A percentile compares a stretch with the other conserved stretches of the same genome.
Evolutionary conservation across 2,329 filamentous ascomycete species (phyloP).

Genomic region (Amphichorda felina): DNA sequence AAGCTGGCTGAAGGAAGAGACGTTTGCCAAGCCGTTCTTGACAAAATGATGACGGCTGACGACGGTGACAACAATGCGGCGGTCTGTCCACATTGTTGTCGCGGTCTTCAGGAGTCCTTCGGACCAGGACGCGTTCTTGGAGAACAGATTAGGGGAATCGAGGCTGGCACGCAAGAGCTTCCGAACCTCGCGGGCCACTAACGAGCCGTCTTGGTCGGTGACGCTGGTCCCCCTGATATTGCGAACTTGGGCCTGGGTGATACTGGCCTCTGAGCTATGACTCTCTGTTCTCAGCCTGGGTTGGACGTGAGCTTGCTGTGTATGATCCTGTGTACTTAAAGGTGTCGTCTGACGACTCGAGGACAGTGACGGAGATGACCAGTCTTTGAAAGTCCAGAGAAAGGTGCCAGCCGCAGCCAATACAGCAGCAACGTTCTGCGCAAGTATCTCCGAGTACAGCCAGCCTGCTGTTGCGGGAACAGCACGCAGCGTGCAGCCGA

Average conservation of each 20-base stretch:
- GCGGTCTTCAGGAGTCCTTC: conserved; percentile 9
- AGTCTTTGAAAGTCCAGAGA: conserved; percentile 16
- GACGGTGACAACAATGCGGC: conserved; percentile 10
- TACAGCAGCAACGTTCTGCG: conserved; percentile 17
- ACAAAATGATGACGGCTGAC: conserved; percentile 13
- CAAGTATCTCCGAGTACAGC: conserved; percentile 18
- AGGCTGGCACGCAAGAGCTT: conserved; percentile 10
- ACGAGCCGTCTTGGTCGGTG: conserved; percentile 5
- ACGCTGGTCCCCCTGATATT: conserved; percentile 4
- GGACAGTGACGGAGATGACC: conserved; percentile 2
- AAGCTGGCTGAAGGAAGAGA: conserved; percentile 12
- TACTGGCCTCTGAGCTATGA: neutral
- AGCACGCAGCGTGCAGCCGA: conserved; percentile 18
- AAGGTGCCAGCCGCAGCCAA: conserved; percentile 17
- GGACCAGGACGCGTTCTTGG: conserved; percentile 9
- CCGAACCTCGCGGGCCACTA: conserved; percentile 8
- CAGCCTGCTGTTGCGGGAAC: conserved; percentile 12
- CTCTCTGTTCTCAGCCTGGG: conserved; percentile 5
- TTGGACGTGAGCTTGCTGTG: conserved; percentile 5
- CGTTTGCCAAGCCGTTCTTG: conserved; percentile 11
- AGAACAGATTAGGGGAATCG: conserved; percentile 8
- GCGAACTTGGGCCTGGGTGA: neutral
- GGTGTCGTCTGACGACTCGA: no score
- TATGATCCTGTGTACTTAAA: no score
- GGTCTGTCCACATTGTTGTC: conserved; percentile 11